Percentiles rank a stretch among this genome's conserved stretches.
Conservation (phyloP, 2,329 filamentous ascomycete species). For the Stemphylium vesicarium region DNA sequence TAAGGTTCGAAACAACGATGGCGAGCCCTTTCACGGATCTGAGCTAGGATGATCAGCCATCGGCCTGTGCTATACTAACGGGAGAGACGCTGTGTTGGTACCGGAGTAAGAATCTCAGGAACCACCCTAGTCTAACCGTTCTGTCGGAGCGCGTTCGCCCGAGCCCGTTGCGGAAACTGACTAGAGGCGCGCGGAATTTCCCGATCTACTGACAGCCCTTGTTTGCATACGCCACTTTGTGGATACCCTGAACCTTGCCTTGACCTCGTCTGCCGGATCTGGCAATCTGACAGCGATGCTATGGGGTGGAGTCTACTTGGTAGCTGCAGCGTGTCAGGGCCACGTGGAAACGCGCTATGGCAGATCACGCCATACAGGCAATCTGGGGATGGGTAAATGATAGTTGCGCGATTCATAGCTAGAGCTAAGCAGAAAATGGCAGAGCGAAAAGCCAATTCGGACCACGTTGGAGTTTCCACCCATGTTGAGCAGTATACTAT, state of each 20-base stretch:
- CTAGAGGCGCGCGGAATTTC: slow-evolving; percentile 4
- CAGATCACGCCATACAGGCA: neutral
- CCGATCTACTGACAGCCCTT: slow-evolving; percentile 6
- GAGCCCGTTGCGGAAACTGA: slow-evolving; percentile 6
- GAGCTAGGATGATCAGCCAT: slow-evolving; percentile 7
- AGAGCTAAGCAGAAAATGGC: neutral
- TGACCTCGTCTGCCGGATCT: neutral
- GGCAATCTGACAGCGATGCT: neutral
- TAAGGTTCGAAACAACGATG: slow-evolving; percentile 1
- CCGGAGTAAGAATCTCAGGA: neutral
- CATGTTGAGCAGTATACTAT: neutral
- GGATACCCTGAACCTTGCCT: slow-evolving; percentile 4
- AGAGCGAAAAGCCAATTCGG: neutral
- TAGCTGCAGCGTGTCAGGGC: slow-evolving; percentile 5
- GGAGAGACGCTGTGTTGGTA: neutral
- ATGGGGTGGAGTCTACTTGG: slow-evolving; percentile 1
- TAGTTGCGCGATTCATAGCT: neutral
- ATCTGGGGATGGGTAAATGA: neutral
- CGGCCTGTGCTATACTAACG: slow-evolving; percentile 5
- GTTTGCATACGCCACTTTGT: slow-evolving; percentile 8
- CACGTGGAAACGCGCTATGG: slow-evolving; percentile 6
- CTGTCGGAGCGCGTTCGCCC: slow-evolving; percentile 6
- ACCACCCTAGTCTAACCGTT: slow-evolving; percentile 7
- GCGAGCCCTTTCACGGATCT: neutral
- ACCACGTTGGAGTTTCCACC: neutral